Conservation (phyloP, 202 grass and related monocot species). For the Carex arenaria region DNA sequence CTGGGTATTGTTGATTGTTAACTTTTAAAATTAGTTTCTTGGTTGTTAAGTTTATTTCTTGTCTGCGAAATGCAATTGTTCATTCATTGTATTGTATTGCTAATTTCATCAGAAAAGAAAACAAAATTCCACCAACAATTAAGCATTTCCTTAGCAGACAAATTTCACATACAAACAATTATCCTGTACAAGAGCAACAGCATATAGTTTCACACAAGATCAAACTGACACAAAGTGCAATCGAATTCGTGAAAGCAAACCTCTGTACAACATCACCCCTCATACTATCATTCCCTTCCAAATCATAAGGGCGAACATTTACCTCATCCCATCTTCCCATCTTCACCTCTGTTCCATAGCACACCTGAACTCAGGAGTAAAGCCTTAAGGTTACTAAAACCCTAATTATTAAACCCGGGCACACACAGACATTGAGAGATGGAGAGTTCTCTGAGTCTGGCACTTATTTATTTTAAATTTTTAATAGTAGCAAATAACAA, state of each 20-base stretch:
- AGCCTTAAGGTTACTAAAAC: background rate
- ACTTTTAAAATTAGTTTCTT: background rate
- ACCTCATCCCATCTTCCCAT: background rate
- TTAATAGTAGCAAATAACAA: background rate
- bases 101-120: background rate
- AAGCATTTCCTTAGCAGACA: background rate
- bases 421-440: background rate
- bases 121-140: background rate
- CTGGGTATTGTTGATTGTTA: background rate
- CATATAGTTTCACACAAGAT: background rate
- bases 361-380: background rate
- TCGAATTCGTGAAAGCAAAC: background rate
- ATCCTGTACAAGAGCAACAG: background rate
- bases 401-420: background rate
- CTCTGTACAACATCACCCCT: constrained; percentile 13
- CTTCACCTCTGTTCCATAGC: background rate
- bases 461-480: background rate
- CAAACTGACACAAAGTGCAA: background rate
- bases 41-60: background rate
- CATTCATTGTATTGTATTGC: background rate
- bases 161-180: background rate
- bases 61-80: background rate
- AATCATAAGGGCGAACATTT: background rate
- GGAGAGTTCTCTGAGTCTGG: background rate
- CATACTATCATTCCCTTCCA: background rate